A percentile compares a stretch with the other conserved stretches of the same genome.
phyloP scores from a whole-genome alignment of 2,329 filamentous ascomycete species.

The Exophiala sp. region DNA sequence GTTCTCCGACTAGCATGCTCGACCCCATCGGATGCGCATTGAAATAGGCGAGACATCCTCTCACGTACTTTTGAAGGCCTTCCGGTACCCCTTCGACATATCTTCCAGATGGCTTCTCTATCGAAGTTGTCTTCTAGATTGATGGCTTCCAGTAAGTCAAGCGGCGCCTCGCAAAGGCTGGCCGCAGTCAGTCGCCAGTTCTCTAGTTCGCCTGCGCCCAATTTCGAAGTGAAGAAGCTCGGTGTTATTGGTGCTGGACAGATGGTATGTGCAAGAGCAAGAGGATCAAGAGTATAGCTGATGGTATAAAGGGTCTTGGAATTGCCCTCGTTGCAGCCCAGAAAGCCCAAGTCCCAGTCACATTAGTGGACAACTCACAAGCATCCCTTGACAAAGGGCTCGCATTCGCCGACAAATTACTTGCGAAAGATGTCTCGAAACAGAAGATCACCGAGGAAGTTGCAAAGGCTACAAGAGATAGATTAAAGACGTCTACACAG shows the following conservation, averaged over 20 bases:
- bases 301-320: slow-evolving; percentile 68
- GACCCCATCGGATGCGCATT: not conserved
- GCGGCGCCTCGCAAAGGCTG: slow-evolving; percentile 34
- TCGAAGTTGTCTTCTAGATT: slow-evolving; percentile 33
- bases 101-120: slow-evolving; percentile 20
- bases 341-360: slow-evolving; percentile 78
- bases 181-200: slow-evolving; percentile 53
- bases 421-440: slow-evolving; percentile 89
- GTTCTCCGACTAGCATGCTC: not conserved
- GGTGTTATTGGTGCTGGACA: slow-evolving; percentile 94
- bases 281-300: slow-evolving; percentile 1
- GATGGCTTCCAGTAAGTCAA: slow-evolving; percentile 34
- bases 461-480: slow-evolving; percentile 67
- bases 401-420: slow-evolving; percentile 91
- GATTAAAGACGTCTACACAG: slow-evolving; percentile 66
- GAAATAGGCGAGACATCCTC: not conserved
- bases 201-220: slow-evolving; percentile 61
- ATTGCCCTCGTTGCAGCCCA: slow-evolving; percentile 93
- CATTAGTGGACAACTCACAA: slow-evolving; percentile 78
- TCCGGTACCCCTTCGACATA: not conserved
- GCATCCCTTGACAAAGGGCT: slow-evolving; percentile 83
- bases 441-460: slow-evolving; percentile 77
- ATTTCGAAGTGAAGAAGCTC: slow-evolving; percentile 75
- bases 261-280: slow-evolving; percentile 63
- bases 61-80: not conserved